Base-by-base conservation (phyloP, 176 grass and related monocot genomes). In the Eleusine indica region DNA sequence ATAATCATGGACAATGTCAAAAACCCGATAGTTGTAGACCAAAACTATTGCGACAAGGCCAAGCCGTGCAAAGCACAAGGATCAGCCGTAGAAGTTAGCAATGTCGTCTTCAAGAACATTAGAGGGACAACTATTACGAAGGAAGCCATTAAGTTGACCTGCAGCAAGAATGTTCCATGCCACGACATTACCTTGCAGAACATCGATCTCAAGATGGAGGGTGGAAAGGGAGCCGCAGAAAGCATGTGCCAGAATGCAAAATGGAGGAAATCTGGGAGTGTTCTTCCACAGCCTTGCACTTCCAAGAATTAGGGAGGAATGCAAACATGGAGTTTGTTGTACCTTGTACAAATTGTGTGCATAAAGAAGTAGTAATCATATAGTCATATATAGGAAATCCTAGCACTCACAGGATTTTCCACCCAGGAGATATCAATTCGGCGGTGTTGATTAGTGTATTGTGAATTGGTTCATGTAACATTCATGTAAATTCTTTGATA, bases 81-180 rank as follows among this genome's bases (percentile, higher is more conserved):
- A 15, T 86, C 92, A 0, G 86, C 92, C 0, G 88, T 97, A 0
- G 42, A 86, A 60, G 78, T 97, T 0, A 92, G 94, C 68, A 47
- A 79, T 15, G 82, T 97, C 32, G 4, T 83, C 0, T 97, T 84
- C 79, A 86, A 83, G 39, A 97, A 94, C 85, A 94, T 97, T 32
- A 88, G 70, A 25, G 91, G 94, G n/a, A 94, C 94, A 13, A 97
- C 86, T 18, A 38, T 17, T 14, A 83, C 85, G 18, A 42, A 90
- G 60, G 63, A 88, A 1, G 94, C 94, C 13, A 87, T 97, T 18
- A 92, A 76, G 5, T 39, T 97, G 3, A 69, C 78, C 14, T 97
- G 94, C 51, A 97, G 91, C 75, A 42, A 63, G 40, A 85, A 28
- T 2, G 13, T 77, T 1, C 74, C 79, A 0, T 96, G 93, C 30